Evolutionary conservation across 73 alveolate species (phyloP), one percentile per base, ranked within the genome.

Genomic region (Paramecium tetraurelia): DNA sequence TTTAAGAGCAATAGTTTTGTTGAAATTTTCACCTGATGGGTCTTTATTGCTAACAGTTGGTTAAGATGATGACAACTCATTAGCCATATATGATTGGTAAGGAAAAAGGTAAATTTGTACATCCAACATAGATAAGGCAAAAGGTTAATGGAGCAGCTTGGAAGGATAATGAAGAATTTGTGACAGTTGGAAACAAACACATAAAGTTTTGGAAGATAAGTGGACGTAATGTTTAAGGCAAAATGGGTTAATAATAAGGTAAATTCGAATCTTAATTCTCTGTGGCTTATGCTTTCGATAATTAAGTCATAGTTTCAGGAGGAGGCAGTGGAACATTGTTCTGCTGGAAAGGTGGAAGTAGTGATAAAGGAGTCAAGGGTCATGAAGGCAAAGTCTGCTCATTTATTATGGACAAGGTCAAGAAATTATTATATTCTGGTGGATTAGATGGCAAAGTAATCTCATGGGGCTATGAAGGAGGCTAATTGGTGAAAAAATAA

Each of bases 51-150:
- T 97, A 0, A 95, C 99, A 21, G 95, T 97, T 69, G 99, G 99
- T 18, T 97, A 98, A 85, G 99, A 98, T 93, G 99, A 97, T 93
- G 97, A 97, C 89, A 98, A 98, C 89, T 96, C 99, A n/a, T 92
- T 97, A 33, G 99, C 99, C 50, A 95, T 98, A 59, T 96, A 97
- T 96, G 99, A 98, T 71, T 96, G 99, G 98, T 85, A 95, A 76
- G 93, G 96, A 63, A 94, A 96, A 85, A 93, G 95, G 86, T 86
- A 97, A 87, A 93, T 97, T 27, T 85, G 98, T 77, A 96, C 96
- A 27, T 93, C 97, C 16, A 97, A 97, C 77, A 99, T 98, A 12
- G 99, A 97, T 85, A 94, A 97, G 48, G 99, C 96, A 59, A 93
- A 93, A 96, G 72, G 98, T 97, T 38, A 94, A 95, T 71, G 99